Percentiles rank a stretch among this genome's conserved stretches.
Evolutionary conservation across 2,329 filamentous ascomycete species (phyloP).

Genomic region (Alternaria incomplexa): DNA sequence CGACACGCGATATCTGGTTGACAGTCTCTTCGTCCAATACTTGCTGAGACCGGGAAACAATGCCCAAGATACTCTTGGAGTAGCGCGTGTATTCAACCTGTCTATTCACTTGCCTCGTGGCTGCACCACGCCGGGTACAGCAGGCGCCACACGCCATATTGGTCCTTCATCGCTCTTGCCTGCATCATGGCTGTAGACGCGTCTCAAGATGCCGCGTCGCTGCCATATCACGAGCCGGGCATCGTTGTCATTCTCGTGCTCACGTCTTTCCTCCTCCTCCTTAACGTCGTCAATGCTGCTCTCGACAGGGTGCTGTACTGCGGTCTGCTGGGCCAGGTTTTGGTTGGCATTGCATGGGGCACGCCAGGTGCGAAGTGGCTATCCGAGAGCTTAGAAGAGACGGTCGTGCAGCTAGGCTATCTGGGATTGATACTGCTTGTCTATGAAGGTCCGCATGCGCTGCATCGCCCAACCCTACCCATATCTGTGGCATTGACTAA

Average conservation of each 20-base stretch:
- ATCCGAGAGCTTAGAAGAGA: constrained; percentile 56
- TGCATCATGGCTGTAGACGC: constrained; percentile 29
- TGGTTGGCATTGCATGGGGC: constrained; percentile 74
- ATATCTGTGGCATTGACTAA: constrained; percentile 6
- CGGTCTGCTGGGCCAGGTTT: constrained; percentile 73
- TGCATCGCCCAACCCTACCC: not conserved
- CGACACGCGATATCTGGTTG: constrained; percentile 2
- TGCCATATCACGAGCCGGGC: constrained; percentile 68
- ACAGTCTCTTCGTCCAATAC: constrained; percentile 11
- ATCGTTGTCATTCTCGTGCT: constrained; percentile 66
- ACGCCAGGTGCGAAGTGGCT: constrained; percentile 70
- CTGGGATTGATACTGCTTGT: constrained; percentile 75
- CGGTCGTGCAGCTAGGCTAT: constrained; percentile 71
- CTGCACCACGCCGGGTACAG: constrained; percentile 3
- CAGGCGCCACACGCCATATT: constrained; percentile 9
- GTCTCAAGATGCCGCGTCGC: constrained; percentile 30
- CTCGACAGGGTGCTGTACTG: constrained; percentile 70
- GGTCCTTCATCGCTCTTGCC: constrained; percentile 17
- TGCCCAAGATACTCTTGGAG: not conserved
- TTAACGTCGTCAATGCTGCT: constrained; percentile 64
- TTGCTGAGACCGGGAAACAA: constrained; percentile 3
- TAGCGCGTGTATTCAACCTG: constrained; percentile 2
- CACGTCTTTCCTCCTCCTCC: constrained; percentile 66
- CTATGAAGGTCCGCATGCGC: constrained; percentile 63
- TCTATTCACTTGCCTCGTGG: constrained; percentile 15